Conservation (phyloP, 306 rosid genomes). For the Arachis hypogaea region DNA sequence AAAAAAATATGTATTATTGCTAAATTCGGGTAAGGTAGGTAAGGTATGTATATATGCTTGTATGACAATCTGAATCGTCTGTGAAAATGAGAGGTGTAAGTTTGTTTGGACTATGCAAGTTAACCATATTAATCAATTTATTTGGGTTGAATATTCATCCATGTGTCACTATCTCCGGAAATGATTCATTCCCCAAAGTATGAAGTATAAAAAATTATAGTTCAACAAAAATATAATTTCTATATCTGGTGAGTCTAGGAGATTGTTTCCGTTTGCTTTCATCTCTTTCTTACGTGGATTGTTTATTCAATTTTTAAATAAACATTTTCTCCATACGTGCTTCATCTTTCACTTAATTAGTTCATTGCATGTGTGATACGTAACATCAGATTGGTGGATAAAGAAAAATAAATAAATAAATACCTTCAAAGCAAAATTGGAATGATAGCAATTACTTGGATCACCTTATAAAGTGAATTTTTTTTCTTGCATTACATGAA, state of each 20-base stretch:
- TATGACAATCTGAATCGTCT: constrained; percentile 3
- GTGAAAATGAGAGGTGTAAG: neutral
- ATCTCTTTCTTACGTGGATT: neutral
- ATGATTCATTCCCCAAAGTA: constrained; percentile 5
- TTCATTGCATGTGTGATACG: constrained; percentile 10
- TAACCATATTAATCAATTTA: neutral
- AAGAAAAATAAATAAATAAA: neutral
- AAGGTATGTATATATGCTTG: neutral
- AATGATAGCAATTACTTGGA: constrained; percentile 3
- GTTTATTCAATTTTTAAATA: constrained; percentile 1
- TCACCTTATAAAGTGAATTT: neutral
- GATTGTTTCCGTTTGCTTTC: neutral
- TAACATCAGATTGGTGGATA: constrained; percentile 13
- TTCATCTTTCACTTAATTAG: neutral
- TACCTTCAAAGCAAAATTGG: neutral
- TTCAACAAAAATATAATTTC: constrained; percentile 25
- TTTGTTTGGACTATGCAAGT: constrained; percentile 16
- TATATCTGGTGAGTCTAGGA: constrained; percentile 11
- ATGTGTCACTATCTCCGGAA: constrained; percentile 10
- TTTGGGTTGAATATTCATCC: constrained; percentile 19
- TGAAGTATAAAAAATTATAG: constrained; percentile 3
- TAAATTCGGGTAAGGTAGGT: neutral
- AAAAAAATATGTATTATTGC: neutral
- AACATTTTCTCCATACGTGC: neutral
- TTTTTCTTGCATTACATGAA: neutral